phyloP scores from a whole-genome alignment of 495 filamentous ascomycete genomes.

The Penicillium daleae region DNA sequence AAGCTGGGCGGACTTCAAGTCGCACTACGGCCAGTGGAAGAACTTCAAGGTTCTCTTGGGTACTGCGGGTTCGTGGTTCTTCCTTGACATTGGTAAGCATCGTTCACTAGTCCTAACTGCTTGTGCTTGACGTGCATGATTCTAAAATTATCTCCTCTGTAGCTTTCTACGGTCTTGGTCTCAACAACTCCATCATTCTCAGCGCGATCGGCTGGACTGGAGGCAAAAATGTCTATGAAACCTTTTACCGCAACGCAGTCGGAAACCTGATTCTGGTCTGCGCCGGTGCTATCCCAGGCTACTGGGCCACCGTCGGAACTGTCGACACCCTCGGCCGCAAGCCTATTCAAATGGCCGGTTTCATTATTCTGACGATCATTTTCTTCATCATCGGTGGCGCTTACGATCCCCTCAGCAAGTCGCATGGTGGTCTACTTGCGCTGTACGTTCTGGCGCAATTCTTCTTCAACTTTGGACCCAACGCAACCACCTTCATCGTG shows the following conservation, averaged over 20 bases:
- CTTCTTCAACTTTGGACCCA: conserved; percentile 88
- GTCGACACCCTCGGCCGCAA: conserved; percentile 77
- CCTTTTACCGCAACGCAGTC: conserved; percentile 69
- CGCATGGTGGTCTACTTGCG: conserved; percentile 60
- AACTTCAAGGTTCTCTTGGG: conserved; percentile 72
- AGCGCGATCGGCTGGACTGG: conserved; percentile 67
- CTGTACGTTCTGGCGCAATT: conserved; percentile 83
- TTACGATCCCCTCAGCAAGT: conserved; percentile 51
- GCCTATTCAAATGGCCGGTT: conserved; percentile 78
- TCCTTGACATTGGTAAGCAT: conserved; percentile 61
- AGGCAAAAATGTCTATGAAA: conserved; percentile 60
- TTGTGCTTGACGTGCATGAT: not conserved
- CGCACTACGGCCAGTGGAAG: conserved; percentile 67
- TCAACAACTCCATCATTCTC: conserved; percentile 75
- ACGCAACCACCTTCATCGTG: conserved; percentile 87
- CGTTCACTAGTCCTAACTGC: no score
- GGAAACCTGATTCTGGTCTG: conserved; percentile 76
- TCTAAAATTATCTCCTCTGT: conserved; percentile 16
- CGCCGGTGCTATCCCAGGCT: conserved; percentile 76
- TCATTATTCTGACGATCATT: conserved; percentile 72
- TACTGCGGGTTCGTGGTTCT: conserved; percentile 80
- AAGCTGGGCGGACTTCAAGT: conserved; percentile 65
- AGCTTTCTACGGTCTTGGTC: conserved; percentile 79
- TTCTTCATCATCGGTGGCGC: conserved; percentile 77
- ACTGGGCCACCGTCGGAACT: conserved; percentile 72